Evolutionary conservation across 805 yeast species (phyloP).

Genomic region (Nakazawaea sp.): DNA sequence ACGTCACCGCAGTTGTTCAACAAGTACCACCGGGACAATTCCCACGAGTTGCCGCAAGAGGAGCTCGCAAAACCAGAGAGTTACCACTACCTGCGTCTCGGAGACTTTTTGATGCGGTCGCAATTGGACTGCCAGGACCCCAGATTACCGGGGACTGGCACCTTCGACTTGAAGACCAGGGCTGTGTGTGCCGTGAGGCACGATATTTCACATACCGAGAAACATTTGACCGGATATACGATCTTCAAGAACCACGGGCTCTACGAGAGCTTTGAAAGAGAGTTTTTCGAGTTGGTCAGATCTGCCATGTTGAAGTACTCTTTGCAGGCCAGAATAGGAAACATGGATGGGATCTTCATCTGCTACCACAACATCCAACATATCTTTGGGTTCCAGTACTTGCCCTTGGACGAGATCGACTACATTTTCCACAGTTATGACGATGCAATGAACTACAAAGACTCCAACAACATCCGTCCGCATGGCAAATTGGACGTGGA

Average conservation of each 20-base stretch:
- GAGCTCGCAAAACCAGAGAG: conserved; percentile 16
- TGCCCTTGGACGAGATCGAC: conserved; percentile 72
- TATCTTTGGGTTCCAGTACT: conserved; percentile 86
- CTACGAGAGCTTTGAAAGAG: conserved; percentile 79
- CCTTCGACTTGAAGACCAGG: conserved; percentile 87
- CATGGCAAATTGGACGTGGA: conserved; percentile 1
- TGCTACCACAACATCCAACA: conserved; percentile 82
- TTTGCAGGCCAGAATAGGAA: conserved; percentile 89
- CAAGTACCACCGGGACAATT: conserved; percentile 17
- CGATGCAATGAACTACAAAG: conserved; percentile 13
- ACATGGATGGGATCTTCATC: conserved; percentile 93
- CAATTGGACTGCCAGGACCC: conserved; percentile 81
- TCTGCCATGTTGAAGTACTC: conserved; percentile 79
- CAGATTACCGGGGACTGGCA: conserved; percentile 81
- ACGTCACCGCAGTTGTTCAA: conserved; percentile 46
- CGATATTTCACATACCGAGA: conserved; percentile 53
- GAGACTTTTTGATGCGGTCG: conserved; percentile 74
- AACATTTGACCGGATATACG: conserved; percentile 58
- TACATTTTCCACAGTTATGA: conserved; percentile 45
- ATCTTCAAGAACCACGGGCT: conserved; percentile 54
- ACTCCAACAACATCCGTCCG: conserved; percentile 9
- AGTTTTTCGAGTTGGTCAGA: conserved; percentile 65
- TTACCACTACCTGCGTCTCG: conserved; percentile 70
- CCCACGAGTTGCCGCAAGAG: conserved; percentile 10
- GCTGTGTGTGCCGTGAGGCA: conserved; percentile 84